These are phyloP conservation scores for Neoboletus magnificus DNA, from an alignment of 768 basidiomycete species.

Conservation along the genomic window DNA sequence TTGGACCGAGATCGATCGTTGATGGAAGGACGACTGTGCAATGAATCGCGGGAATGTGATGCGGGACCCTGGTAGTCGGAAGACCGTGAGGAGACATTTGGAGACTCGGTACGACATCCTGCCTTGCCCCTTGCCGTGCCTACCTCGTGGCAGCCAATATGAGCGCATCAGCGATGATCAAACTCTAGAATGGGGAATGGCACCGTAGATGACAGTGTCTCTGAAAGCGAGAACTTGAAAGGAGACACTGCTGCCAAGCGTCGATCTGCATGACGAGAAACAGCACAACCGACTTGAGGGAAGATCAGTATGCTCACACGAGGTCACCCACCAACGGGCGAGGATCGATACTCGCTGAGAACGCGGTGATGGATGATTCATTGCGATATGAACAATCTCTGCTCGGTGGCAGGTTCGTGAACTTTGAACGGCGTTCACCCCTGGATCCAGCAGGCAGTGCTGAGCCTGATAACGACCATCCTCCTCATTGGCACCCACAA, in stretches of 20 bases:
- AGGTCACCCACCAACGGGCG: not conserved
- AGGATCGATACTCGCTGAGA: not conserved
- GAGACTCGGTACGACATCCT: not conserved
- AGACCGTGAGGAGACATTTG: not conserved
- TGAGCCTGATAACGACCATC: not conserved
- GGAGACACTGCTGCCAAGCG: not conserved
- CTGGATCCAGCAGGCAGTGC: not conserved
- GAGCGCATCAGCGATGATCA: not conserved
- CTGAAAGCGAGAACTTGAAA: not conserved
- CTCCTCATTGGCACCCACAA: not conserved
- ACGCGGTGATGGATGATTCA: not conserved
- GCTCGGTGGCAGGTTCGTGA: too few species aligned
- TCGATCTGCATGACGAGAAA: not conserved
- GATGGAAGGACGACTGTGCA: not conserved
- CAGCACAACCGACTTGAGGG: not conserved
- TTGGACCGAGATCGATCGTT: not conserved
- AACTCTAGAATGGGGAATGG: not conserved
- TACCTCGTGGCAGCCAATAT: not conserved
- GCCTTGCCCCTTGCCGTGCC: not conserved
- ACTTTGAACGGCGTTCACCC: not conserved
- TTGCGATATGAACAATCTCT: not conserved
- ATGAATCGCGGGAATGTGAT: not conserved
- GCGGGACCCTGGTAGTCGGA: too few species aligned
- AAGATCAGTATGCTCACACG: not conserved
- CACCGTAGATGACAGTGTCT: not conserved